Base-by-base conservation (phyloP, 352 stramenopile species). In the Phytopythium cucurbitacearum region DNA sequence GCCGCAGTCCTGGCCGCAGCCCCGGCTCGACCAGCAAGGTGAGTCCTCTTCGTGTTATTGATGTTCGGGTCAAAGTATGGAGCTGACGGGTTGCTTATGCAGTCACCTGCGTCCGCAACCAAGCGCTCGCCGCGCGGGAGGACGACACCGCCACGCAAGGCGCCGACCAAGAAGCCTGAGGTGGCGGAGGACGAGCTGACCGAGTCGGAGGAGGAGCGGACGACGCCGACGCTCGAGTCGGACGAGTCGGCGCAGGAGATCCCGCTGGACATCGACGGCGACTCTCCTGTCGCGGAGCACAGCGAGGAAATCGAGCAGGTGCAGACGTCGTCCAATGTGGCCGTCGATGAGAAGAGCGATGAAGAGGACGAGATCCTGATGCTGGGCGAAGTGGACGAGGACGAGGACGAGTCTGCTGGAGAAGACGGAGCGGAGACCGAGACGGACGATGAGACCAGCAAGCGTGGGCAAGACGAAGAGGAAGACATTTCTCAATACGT, bases 401-500 rank as follows among this genome's bases (percentile, higher is more conserved):
- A 77, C 12, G 69, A 79, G 37, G 69, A 78, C 16, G 58, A 79
- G 46, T 66, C 80, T 33, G 62, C 72, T 0, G 54, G 57, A 6
- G 62, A 69, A 28, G 68, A 62, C 8, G 60, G 59, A 36, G 55
- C 46, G 3, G 65, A 73, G 7, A 46, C 51, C 9, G 73, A 59
- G 32, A 59, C 47, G 33, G 67, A 62, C 51, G 61, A 55, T 1
- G 69, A 71, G 13, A 58, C 64, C 13, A 62, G 60, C 4, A 47
- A 73, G 9, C 56, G 67, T 0, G 58, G 65, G 1, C 53, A 66
- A 3, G 60, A 74, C 3, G 63, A 81, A 4, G 66, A 84, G 0
- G 65, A 80, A 12, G 69, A 89, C 40, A 62, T 87, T 4, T 52
- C 77, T 11, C 64, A 67, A 45, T 86, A 81, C 50, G 76, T 87